phyloP scores from a whole-genome alignment of 2,329 filamentous ascomycete species.

The Pyrenophora graminea region DNA sequence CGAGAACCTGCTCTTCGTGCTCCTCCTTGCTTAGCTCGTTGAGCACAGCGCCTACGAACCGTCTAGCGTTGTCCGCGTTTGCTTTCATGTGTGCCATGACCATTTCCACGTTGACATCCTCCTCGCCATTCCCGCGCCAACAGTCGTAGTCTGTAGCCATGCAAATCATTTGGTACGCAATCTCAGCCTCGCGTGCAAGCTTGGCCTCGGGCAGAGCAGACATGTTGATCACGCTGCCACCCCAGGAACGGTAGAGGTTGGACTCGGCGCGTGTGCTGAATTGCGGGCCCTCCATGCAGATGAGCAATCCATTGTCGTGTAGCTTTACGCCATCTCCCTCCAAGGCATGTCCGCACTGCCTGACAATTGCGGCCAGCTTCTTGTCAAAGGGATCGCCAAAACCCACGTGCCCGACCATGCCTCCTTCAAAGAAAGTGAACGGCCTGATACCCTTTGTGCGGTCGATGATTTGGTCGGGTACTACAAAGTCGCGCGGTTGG shows the following conservation, averaged over 20 bases:
- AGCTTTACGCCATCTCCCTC: constrained; percentile 82
- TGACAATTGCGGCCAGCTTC: constrained; percentile 74
- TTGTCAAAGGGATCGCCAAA: constrained; percentile 96
- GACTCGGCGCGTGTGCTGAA: constrained; percentile 97
- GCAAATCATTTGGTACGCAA: constrained; percentile 97
- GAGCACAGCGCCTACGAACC: constrained; percentile 82
- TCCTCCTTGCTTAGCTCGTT: constrained; percentile 82
- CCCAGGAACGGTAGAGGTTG: constrained; percentile 92
- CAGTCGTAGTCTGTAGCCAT: constrained; percentile 99
- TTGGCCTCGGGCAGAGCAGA: constrained; percentile 93
- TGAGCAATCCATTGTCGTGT: constrained; percentile 80
- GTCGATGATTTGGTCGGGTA: constrained; percentile 96
- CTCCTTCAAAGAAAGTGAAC: constrained; percentile 93
- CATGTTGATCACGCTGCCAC: constrained; percentile 98
- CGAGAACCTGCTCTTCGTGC: constrained; percentile 73
- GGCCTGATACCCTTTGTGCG: constrained; percentile 93
- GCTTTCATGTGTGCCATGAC: constrained; percentile 96
- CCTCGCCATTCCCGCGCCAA: constrained; percentile 79
- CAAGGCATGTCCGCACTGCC: constrained; percentile 74
- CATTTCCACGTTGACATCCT: constrained; percentile 89
- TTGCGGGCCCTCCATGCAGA: constrained; percentile 99
- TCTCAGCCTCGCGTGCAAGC: constrained; percentile 92
- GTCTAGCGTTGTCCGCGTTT: constrained; percentile 84
- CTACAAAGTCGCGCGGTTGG: constrained; percentile 92
- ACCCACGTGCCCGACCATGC: constrained; percentile 89